Conservation (phyloP, 345 rosid genomes). For the Turritis glabra region DNA sequence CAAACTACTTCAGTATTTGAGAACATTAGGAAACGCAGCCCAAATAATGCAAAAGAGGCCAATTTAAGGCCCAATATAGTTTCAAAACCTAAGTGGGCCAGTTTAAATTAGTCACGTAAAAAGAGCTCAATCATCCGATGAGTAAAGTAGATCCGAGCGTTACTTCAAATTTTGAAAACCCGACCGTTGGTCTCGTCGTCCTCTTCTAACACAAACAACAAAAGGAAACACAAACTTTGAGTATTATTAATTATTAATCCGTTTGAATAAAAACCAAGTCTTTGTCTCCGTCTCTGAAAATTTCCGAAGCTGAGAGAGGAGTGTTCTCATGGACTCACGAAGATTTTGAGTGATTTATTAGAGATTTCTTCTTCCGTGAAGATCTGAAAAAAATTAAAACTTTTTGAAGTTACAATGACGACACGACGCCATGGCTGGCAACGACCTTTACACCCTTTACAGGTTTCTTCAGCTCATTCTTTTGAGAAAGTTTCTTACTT, state of each 20-base stretch:
- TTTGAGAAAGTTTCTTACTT: neutral
- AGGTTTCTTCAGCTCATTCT: conserved; percentile 48
- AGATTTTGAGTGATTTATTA: neutral
- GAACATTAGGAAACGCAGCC: too few species aligned
- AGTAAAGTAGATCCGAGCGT: conserved; percentile 40
- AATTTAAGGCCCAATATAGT: neutral
- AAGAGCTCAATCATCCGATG: conserved; percentile 16
- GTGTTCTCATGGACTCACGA: conserved; percentile 10
- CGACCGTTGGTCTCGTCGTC: conserved; percentile 40
- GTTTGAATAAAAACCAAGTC: neutral
- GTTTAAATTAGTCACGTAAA: neutral
- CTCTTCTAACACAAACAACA: neutral
- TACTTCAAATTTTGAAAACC: conserved; percentile 43
- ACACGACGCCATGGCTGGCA: conserved; percentile 99
- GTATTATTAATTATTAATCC: conserved; percentile 4
- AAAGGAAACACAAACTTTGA: neutral
- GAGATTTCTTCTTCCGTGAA: neutral
- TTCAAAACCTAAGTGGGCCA: conserved; percentile 14
- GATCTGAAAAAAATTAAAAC: neutral
- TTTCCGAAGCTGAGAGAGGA: neutral
- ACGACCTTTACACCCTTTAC: conserved; percentile 82
- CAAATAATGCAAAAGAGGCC: neutral
- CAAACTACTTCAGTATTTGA: neutral
- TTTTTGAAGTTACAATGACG: conserved; percentile 28
- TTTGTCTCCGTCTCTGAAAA: conserved; percentile 13